Conservation (phyloP, 164 flowering plant genomes). For the Cinnamomum chago region DNA sequence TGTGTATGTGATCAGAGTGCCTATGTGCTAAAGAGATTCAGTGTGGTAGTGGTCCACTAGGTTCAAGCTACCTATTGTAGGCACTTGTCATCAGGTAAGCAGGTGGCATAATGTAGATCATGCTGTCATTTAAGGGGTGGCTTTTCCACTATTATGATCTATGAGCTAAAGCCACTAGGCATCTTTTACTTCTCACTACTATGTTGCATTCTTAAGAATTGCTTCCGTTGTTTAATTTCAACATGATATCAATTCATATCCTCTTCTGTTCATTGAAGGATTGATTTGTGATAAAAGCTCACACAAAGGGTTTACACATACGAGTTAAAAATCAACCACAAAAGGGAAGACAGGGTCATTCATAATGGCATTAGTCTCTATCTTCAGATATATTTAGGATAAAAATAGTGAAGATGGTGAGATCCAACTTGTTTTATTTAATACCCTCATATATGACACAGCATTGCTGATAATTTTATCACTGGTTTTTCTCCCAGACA, state of each 20-base stretch:
- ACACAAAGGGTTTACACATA: too few relatives aligned
- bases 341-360: not conserved
- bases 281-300: too few relatives aligned
- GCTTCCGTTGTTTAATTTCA: not conserved
- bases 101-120: not conserved
- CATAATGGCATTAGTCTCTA: not conserved
- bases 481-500: conserved; percentile 51
- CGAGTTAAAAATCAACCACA: not conserved
- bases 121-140: not conserved
- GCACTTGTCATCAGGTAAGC: not conserved
- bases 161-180: not conserved
- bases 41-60: not conserved
- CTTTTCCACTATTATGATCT: not conserved
- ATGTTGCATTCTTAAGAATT: not conserved
- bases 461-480: not conserved
- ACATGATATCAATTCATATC: not conserved
- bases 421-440: not conserved
- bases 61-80: not conserved
- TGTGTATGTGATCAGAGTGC: too few relatives aligned
- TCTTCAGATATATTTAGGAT: not conserved
- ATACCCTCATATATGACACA: not conserved
- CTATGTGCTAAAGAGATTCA: too few relatives aligned
- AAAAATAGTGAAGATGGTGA: not conserved
- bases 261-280: not conserved
- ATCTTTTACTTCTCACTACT: not conserved